Evolutionary conservation across 2,329 filamentous ascomycete genomes (phyloP).

Genomic region (Verticillium albo-atrum): DNA sequence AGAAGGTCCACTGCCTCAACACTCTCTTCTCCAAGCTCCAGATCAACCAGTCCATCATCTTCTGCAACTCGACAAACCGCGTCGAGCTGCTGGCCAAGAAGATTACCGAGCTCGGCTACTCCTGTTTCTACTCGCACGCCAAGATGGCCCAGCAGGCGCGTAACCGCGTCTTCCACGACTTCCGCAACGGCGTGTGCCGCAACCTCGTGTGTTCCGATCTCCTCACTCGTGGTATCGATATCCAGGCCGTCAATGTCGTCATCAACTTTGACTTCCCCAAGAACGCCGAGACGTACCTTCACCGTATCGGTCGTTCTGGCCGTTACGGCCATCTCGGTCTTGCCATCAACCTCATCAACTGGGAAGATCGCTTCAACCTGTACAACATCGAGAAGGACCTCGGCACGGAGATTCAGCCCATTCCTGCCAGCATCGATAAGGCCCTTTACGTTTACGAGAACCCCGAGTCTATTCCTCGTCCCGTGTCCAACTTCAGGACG

Average conservation of each 20-base stretch:
- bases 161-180: conserved; percentile 98
- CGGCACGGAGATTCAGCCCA: conserved; percentile 96
- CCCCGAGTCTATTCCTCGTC: conserved; percentile 89
- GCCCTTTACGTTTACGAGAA: conserved; percentile 97
- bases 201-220: conserved; percentile 98
- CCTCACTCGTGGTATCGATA: conserved; percentile 97
- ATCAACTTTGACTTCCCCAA: conserved; percentile 99
- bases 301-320: conserved; percentile 95
- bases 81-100: conserved; percentile 98
- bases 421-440: conserved; percentile 92
- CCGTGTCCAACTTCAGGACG: conserved; percentile 49
- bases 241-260: conserved; percentile 97
- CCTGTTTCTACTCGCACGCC: conserved; percentile 98
- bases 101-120: conserved; percentile 98
- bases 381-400: conserved; percentile 98
- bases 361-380: conserved; percentile 97
- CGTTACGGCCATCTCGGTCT: conserved; percentile 95
- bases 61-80: conserved; percentile 98
- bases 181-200: conserved; percentile 94
- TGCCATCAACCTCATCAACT: conserved; percentile 98
- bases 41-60: conserved; percentile 99
- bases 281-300: conserved; percentile 97
- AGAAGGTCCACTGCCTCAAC: conserved; percentile 98
- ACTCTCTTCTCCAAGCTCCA: conserved; percentile 98
- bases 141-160: conserved; percentile 96